Evolutionary conservation across 305 asterid genomes (phyloP).

Genomic region (Fraxinus angustifolia): DNA sequence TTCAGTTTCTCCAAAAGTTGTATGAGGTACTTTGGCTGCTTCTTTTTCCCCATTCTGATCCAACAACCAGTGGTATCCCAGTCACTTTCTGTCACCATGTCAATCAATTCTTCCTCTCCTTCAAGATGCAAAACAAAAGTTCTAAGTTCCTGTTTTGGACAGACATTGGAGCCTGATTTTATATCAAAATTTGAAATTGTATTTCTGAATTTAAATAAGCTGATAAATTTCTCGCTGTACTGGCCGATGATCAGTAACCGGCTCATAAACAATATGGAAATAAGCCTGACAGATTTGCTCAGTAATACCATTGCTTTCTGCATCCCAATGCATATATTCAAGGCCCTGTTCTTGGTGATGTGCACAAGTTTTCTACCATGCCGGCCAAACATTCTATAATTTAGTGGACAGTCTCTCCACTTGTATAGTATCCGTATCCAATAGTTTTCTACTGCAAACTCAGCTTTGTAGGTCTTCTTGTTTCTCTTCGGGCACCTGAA

Average conservation of each 20-base stretch:
- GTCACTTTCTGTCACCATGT: slow-evolving; percentile 52
- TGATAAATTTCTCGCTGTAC: slow-evolving; percentile 26
- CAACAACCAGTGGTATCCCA: slow-evolving; percentile 48
- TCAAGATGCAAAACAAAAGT: slow-evolving; percentile 66
- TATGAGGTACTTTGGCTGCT: slow-evolving; percentile 55
- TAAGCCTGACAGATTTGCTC: slow-evolving; percentile 56
- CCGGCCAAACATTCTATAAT: slow-evolving; percentile 35
- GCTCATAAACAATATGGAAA: slow-evolving; percentile 45
- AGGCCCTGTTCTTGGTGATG: slow-evolving; percentile 31
- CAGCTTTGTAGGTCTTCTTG: slow-evolving; percentile 18
- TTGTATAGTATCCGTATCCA: slow-evolving; percentile 50
- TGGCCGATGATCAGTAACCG: slow-evolving; percentile 28
- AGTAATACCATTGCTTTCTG: slow-evolving; percentile 54
- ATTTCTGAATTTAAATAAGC: slow-evolving; percentile 26
- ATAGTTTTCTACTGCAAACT: slow-evolving; percentile 52
- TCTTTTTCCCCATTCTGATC: slow-evolving; percentile 53
- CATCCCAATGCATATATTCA: slow-evolving; percentile 46
- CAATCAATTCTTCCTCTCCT: slow-evolving; percentile 65
- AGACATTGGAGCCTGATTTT: slow-evolving; percentile 29
- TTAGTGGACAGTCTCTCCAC: slow-evolving; percentile 57
- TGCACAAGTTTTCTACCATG: slow-evolving; percentile 44
- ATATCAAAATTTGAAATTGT: slow-evolving; percentile 21
- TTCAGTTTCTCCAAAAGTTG: slow-evolving; percentile 47
- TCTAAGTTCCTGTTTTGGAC: slow-evolving; percentile 44
- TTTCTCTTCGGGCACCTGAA: slow-evolving; percentile 54